Conservation (phyloP, 805 yeast genomes). For the Barnettozyma sp. region DNA sequence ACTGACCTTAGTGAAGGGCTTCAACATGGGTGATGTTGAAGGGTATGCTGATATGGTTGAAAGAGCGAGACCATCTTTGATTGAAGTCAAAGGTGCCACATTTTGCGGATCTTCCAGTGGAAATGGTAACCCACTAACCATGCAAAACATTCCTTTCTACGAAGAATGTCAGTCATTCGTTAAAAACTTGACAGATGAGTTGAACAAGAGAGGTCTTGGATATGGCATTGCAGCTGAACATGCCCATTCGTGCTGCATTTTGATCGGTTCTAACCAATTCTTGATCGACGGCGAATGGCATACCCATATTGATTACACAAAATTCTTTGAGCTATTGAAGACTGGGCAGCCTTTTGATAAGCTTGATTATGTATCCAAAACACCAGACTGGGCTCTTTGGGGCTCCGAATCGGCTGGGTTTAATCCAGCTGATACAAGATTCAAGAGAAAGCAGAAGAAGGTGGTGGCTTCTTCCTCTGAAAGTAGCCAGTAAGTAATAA, state of each 20-base stretch:
- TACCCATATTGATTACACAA: slow-evolving; percentile 81
- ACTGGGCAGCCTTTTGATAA: slow-evolving; percentile 63
- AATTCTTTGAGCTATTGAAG: slow-evolving; percentile 62
- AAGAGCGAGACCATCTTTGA: slow-evolving; percentile 75
- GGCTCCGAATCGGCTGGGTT: slow-evolving; percentile 84
- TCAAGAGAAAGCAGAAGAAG: slow-evolving; percentile 19
- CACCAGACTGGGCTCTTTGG: slow-evolving; percentile 90
- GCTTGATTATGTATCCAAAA: slow-evolving; percentile 70
- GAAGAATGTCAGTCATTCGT: slow-evolving; percentile 84
- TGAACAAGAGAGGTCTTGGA: slow-evolving; percentile 56
- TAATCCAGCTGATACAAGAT: slow-evolving; percentile 73
- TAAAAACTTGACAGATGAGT: slow-evolving; percentile 49
- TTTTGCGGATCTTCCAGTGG: slow-evolving; percentile 85
- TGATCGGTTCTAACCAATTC: slow-evolving; percentile 73
- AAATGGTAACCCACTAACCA: slow-evolving; percentile 83
- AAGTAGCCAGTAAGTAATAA: too few species aligned
- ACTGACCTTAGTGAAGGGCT: slow-evolving; percentile 85
- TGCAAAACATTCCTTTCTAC: slow-evolving; percentile 93
- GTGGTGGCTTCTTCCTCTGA: too few species aligned
- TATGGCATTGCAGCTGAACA: slow-evolving; percentile 92
- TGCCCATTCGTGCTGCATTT: slow-evolving; percentile 89
- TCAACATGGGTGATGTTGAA: slow-evolving; percentile 72
- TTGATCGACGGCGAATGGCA: slow-evolving; percentile 68
- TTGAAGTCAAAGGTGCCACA: slow-evolving; percentile 92
- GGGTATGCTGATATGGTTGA: slow-evolving; percentile 86